Base-by-base conservation (phyloP, 305 asterid genomes). In the Galium porrigens region DNA sequence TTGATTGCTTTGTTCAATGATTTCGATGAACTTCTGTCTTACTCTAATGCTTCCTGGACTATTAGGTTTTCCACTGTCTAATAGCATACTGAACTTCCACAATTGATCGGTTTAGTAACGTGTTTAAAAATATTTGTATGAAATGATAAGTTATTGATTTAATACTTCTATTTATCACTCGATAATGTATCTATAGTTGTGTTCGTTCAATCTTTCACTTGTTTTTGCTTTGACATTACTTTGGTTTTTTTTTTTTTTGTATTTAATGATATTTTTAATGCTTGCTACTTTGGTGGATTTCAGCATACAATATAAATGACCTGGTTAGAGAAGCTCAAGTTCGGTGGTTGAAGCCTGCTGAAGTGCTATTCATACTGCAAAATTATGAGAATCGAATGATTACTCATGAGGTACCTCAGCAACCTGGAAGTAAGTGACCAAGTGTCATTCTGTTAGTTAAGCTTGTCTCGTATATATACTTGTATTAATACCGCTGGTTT, bases 321-420 rank as follows among this genome's bases (percentile, higher is more conserved):
- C 82, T 92, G 74, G 84, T 76, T 73, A 78, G 79, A 60, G 99
- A 92, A 78, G 97, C 97, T 77, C 90, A 81, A 73, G 60, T 61
- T 72, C 86, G 99, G 67, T 92, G 99, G 99, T 82, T 92, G 61
- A 92, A 85, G 84, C 95, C 99, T 3, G 81, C 77, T 29, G 99
- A 92, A 84, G 89, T 92, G 62, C 78, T 65, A 66, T 89, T 70
- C 70, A 87, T 92, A 71, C 74, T 92, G 41, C 80, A 75, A 76
- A 89, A 82, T 80, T 76, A 78, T 77, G 89, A 87, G 77, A 77
- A 81, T 72, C 83, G 76, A 77, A 88, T 89, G 84, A 83, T 94
- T 70, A 75, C 85, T 4, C 77, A 82, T 69, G 85, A 81, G 81
- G 72, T 81, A 63, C 86, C 89, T 78, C 94, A 89, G 70, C 83